phyloP scores from a whole-genome alignment of 2,329 filamentous ascomycete genomes.

The Aspergillus cejpii region DNA sequence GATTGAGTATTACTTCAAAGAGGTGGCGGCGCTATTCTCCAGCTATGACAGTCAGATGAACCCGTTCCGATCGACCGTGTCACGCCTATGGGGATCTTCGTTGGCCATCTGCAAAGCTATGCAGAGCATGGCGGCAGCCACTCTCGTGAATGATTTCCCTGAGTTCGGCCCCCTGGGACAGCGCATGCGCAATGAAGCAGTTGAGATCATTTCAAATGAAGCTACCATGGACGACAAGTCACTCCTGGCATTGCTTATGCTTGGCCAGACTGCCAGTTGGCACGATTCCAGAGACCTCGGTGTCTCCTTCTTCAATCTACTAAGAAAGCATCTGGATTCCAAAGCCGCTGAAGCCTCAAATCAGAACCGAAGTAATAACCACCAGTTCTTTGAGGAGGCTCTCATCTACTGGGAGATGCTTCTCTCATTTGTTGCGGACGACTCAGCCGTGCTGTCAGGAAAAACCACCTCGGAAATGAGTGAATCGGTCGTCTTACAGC shows the following conservation, averaged over 20 bases:
- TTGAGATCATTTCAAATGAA: slow-evolving; percentile 47
- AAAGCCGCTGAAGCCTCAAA: slow-evolving; percentile 26
- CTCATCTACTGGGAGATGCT: slow-evolving; percentile 56
- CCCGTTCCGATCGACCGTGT: slow-evolving; percentile 54
- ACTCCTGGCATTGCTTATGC: slow-evolving; percentile 52
- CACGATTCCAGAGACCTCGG: slow-evolving; percentile 53
- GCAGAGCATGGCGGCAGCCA: slow-evolving; percentile 59
- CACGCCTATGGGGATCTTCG: slow-evolving; percentile 52
- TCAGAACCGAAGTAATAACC: slow-evolving; percentile 34
- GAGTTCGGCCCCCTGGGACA: slow-evolving; percentile 47
- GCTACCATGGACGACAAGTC: slow-evolving; percentile 47
- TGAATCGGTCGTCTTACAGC: slow-evolving; percentile 29
- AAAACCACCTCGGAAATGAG: slow-evolving; percentile 14
- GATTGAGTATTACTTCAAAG: slow-evolving; percentile 59
- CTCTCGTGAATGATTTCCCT: slow-evolving; percentile 52
- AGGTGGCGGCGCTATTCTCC: slow-evolving; percentile 57
- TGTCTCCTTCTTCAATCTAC: slow-evolving; percentile 45
- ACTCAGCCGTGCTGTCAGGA: slow-evolving; percentile 26
- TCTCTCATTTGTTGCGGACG: slow-evolving; percentile 48
- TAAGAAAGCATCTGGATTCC: slow-evolving; percentile 39
- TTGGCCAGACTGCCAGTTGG: slow-evolving; percentile 56
- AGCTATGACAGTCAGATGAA: slow-evolving; percentile 58
- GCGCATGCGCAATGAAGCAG: slow-evolving; percentile 49
- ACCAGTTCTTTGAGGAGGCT: slow-evolving; percentile 51
- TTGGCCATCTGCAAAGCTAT: slow-evolving; percentile 55